These are phyloP conservation scores for Musa acuminata DNA, from an alignment of 176 grass and related monocot genomes.

Conservation along the genomic window DNA sequence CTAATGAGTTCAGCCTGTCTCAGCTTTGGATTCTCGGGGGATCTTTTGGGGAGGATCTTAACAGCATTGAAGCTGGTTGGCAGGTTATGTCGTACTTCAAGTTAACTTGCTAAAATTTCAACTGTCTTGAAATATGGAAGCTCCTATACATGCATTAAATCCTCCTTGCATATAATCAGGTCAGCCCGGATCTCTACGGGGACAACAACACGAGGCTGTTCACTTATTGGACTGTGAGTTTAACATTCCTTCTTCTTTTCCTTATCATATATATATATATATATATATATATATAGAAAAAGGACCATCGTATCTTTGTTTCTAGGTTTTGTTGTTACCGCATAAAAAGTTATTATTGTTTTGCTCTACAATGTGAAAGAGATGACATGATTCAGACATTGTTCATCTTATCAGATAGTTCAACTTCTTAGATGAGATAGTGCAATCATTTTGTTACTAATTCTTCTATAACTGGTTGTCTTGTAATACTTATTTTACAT, in stretches of 20 bases:
- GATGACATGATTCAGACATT: background rate
- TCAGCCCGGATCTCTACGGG: background rate
- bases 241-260: background rate
- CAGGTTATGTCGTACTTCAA: background rate
- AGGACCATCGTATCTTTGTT: no score
- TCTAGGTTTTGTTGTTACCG: no score
- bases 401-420: background rate
- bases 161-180: background rate
- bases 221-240: conserved; percentile 7
- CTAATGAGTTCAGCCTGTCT: background rate
- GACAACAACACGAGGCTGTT: conserved; percentile 6
- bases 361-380: background rate
- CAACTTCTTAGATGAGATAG: no score
- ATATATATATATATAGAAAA: no score
- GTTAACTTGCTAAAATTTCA: background rate
- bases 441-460: no score
- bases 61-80: conserved; percentile 7
- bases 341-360: no score
- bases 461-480: no score
- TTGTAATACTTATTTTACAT: no score
- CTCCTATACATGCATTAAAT: background rate
- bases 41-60: background rate
- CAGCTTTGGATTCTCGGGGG: background rate
- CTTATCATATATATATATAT: background rate
- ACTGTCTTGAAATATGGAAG: background rate